phyloP scores from a whole-genome alignment of 73 alveolate genomes.

The Paramecium tetraurelia region DNA sequence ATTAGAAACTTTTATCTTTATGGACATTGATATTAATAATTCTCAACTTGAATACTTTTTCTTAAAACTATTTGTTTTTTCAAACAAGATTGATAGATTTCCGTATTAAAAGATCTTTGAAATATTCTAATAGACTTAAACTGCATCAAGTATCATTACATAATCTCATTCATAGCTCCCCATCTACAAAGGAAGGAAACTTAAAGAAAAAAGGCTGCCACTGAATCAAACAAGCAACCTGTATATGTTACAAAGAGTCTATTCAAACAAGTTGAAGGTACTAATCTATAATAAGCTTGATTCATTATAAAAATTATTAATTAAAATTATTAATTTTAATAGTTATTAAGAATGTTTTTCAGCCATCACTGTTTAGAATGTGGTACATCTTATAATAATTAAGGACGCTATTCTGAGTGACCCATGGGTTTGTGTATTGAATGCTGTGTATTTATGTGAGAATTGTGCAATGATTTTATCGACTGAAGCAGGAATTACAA shows the following conservation, averaged over 20 bases:
- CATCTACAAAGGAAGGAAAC: background rate
- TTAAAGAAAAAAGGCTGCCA: background rate
- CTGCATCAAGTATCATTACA: background rate
- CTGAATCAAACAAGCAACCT: background rate
- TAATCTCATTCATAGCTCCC: background rate
- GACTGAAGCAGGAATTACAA: background rate
- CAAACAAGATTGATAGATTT: conserved; percentile 31
- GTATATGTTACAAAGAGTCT: background rate
- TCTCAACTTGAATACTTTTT: background rate
- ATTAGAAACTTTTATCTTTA: conserved; percentile 14
- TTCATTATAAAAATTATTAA: too few species aligned
- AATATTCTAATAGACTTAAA: background rate
- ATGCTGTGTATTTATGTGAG: background rate
- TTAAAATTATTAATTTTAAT: background rate
- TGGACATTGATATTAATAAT: conserved; percentile 30
- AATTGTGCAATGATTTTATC: background rate
- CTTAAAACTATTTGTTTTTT: background rate
- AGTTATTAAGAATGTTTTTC: background rate
- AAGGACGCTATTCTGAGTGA: background rate
- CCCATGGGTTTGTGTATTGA: conserved; percentile 22
- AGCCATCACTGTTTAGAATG: background rate
- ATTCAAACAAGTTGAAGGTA: background rate
- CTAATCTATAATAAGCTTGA: background rate
- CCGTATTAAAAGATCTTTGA: conserved; percentile 32
- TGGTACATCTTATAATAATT: background rate